Base-by-base conservation (phyloP, 306 rosid genomes). In the Prunus mume region DNA sequence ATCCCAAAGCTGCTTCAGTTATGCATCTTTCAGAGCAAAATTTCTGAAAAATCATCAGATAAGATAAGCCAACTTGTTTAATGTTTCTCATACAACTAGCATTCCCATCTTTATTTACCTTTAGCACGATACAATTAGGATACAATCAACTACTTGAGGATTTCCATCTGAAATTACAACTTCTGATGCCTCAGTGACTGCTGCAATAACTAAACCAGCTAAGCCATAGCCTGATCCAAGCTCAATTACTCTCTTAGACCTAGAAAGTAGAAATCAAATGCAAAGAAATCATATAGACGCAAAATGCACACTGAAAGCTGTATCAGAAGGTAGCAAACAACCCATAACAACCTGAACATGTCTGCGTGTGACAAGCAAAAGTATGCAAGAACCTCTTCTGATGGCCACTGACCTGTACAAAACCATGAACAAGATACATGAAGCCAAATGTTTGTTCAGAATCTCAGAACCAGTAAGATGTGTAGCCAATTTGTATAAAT, bases 221-320 rank as follows among this genome's bases (percentile, higher is more conserved):
- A 95, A 88, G 69, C 98, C 98, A 79, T 92, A 95, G 68, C 97
- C 98, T 58, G 98, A 86, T 68, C 98, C 98, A 77, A 95, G 96
- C 82, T 95, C 98, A 75, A 95, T 80, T 77, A 92, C 96, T 30
- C 91, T 92, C 88, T 90, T 95, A 73, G 78, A 85, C 88, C 98
- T 94, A 85, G 73, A 55, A 71, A 54, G 1, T 73, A 68, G 66
- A 66, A 65, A 73, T 62, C 41, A 47, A 68, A 70, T 11, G 18
- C 58, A 73, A 25, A 73, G 74, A 73, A 27, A 71, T 56, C 55
- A 38, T 22, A 55, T 51, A 65, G 75, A 27, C 8, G 76, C n/a
- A 51, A 56, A 74, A 65, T 69, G 61, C 45, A 70, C 77, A 69
- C 19, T 19, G 73, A 65, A 79, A 69, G 68, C 57, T 27, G n/a